A percentile compares a stretch with the other conserved stretches of the same genome.
These are phyloP conservation scores for Pulveroboletus ravenelii DNA, from an alignment of 768 basidiomycete genomes.

Conservation along the genomic window DNA sequence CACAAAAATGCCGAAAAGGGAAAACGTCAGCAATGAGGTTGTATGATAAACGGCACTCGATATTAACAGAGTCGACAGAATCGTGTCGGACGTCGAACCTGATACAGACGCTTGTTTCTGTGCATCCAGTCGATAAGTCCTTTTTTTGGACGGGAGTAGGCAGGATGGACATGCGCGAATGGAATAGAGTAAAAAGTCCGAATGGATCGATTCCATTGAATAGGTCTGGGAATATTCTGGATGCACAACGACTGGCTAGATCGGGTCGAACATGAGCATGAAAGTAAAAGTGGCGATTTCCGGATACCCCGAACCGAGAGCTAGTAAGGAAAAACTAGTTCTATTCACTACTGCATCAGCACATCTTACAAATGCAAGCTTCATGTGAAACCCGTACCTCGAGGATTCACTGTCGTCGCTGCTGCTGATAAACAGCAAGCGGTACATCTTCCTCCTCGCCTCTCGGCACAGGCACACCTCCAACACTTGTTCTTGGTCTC, in stretches of 20 bases:
- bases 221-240: conserved; percentile 23
- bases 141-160: conserved; percentile 15
- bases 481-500: conserved; percentile 38
- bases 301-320: conserved; percentile 5
- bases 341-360: conserved; percentile 10
- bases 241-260: conserved; percentile 25
- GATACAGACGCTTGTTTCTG: no score
- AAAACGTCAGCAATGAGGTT: conserved; percentile 27
- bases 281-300: conserved; percentile 1
- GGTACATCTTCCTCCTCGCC: conserved; percentile 77
- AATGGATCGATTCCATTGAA: conserved; percentile 14
- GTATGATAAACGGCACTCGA: conserved; percentile 25
- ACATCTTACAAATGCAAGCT: not conserved
- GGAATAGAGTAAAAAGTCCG: conserved; percentile 22
- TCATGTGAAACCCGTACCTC: conserved; percentile 12
- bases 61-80: no score
- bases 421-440: conserved; percentile 75
- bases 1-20: conserved; percentile 15
- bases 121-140: conserved; percentile 17
- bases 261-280: conserved; percentile 12
- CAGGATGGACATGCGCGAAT: conserved; percentile 22
- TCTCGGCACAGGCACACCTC: conserved; percentile 30
- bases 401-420: conserved; percentile 45
- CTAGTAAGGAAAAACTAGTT: not conserved
- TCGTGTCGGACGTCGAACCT: no score